These are phyloP conservation scores for Coprinopsis cinerea DNA, from an alignment of 768 basidiomycete species.

Conservation along the genomic window DNA sequence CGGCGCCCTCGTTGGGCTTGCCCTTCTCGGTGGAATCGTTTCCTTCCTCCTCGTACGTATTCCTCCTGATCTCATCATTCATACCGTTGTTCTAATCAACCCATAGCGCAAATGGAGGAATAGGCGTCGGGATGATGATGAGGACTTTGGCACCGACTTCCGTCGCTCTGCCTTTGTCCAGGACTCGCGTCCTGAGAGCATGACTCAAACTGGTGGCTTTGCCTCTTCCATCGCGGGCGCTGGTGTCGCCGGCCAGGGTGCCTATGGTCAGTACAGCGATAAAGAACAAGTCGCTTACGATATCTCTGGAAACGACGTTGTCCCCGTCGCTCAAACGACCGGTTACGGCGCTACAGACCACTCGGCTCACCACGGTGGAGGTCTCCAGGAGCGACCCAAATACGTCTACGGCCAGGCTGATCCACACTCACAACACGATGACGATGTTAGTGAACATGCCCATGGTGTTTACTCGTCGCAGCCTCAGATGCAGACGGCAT, in stretches of 20 bases:
- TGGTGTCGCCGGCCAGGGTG: slow-evolving; percentile 36
- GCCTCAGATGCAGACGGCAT: slow-evolving; percentile 31
- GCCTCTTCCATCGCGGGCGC: slow-evolving; percentile 28
- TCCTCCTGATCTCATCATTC: not conserved
- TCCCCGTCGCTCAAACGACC: too few species aligned
- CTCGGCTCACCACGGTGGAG: slow-evolving; percentile 6
- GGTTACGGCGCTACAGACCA: slow-evolving; percentile 16
- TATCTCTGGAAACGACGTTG: too few species aligned
- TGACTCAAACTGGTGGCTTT: slow-evolving; percentile 17
- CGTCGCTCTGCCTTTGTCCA: slow-evolving; percentile 21
- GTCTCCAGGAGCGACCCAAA: slow-evolving; percentile 18
- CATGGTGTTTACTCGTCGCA: slow-evolving; percentile 37
- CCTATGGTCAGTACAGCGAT: slow-evolving; percentile 13
- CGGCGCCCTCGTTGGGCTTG: slow-evolving; percentile 29
- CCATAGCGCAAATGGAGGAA: slow-evolving; percentile 33
- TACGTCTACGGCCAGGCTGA: slow-evolving; percentile 33
- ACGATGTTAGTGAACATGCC: slow-evolving; percentile 23
- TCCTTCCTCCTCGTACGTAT: slow-evolving; percentile 34
- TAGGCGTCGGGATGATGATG: slow-evolving; percentile 25
- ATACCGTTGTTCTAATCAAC: slow-evolving; percentile 2
- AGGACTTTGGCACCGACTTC: slow-evolving; percentile 31
- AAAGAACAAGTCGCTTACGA: slow-evolving; percentile 28
- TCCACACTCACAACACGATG: slow-evolving; percentile 20
- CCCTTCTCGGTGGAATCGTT: slow-evolving; percentile 31
- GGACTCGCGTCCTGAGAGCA: slow-evolving; percentile 17